Conservation (phyloP, 2,329 filamentous ascomycete genomes). For the Beauveria medogensis region DNA sequence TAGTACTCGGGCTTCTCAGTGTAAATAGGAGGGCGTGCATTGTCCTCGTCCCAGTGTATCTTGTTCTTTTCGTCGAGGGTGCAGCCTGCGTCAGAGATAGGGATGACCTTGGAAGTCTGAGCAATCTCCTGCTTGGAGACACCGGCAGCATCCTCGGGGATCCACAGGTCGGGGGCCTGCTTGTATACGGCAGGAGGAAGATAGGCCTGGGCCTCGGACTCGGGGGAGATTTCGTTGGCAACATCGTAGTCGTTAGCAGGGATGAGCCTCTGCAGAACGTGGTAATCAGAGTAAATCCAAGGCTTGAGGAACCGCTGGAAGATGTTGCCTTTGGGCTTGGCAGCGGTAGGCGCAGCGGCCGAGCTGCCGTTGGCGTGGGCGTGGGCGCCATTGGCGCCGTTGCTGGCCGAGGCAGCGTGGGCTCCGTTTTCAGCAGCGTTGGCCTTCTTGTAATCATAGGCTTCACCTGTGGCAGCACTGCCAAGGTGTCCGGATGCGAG, state of each 20-base stretch:
- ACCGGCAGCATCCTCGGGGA: constrained; percentile 62
- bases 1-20: constrained; percentile 38
- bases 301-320: constrained; percentile 62
- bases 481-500: constrained; percentile 10
- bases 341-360: constrained; percentile 14
- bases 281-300: constrained; percentile 67
- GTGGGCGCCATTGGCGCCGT: constrained; percentile 14
- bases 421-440: constrained; percentile 14
- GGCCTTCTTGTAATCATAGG: constrained; percentile 11
- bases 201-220: constrained; percentile 61
- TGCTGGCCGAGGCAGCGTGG: constrained; percentile 11
- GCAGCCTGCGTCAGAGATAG: constrained; percentile 66
- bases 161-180: constrained; percentile 61
- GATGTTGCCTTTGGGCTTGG: constrained; percentile 42
- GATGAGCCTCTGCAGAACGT: constrained; percentile 60
- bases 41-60: constrained; percentile 33
- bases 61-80: constrained; percentile 57
- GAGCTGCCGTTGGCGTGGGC: constrained; percentile 22
- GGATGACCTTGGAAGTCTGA: constrained; percentile 57
- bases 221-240: constrained; percentile 50
- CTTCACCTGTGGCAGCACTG: constrained; percentile 19
- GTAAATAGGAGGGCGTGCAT: constrained; percentile 36
- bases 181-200: constrained; percentile 60
- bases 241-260: constrained; percentile 43
- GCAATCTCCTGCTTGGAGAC: constrained; percentile 64